phyloP scores from a whole-genome alignment of 73 alveolate genomes.

The Symbiodinium pilosum region DNA sequence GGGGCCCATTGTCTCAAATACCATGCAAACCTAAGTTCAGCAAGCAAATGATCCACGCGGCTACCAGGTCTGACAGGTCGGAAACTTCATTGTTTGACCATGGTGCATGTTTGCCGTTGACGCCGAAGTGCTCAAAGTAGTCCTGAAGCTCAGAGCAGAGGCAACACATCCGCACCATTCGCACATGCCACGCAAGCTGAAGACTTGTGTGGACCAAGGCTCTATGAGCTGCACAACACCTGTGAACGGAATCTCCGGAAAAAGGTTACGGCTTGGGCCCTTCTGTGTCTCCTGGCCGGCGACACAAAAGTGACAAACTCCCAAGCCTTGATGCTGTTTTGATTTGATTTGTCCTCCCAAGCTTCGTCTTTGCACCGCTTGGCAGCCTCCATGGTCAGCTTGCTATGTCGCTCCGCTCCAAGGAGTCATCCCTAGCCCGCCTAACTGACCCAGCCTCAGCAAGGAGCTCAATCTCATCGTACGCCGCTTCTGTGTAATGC shows the following conservation, averaged over 20 bases:
- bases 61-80: conserved; percentile 27
- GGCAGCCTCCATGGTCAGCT: conserved; percentile 27
- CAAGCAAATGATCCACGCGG: conserved; percentile 38
- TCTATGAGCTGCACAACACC: conserved; percentile 85
- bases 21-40: conserved; percentile 98
- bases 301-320: background rate
- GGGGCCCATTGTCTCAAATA: conserved; percentile 99
- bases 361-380: conserved; percentile 72
- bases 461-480: conserved; percentile 99
- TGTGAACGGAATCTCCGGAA: conserved; percentile 62
- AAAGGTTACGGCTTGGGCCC: conserved; percentile 46
- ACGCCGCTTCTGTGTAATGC: conserved; percentile 99
- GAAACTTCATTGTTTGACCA: too few relatives aligned
- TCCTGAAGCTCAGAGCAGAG: conserved; percentile 96
- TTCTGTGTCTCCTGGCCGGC: conserved; percentile 96
- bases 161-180: background rate
- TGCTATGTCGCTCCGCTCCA: background rate
- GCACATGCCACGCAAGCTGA: background rate
- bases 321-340: background rate
- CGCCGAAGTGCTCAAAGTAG: conserved; percentile 97
- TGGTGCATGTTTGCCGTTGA: conserved; percentile 97
- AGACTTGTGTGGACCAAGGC: background rate
- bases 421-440: too few relatives aligned
- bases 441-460: conserved; percentile 98
- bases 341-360: conserved; percentile 43